phyloP scores from a whole-genome alignment of 2,329 filamentous ascomycete genomes.

The Pseudogymnoascus sp. region DNA sequence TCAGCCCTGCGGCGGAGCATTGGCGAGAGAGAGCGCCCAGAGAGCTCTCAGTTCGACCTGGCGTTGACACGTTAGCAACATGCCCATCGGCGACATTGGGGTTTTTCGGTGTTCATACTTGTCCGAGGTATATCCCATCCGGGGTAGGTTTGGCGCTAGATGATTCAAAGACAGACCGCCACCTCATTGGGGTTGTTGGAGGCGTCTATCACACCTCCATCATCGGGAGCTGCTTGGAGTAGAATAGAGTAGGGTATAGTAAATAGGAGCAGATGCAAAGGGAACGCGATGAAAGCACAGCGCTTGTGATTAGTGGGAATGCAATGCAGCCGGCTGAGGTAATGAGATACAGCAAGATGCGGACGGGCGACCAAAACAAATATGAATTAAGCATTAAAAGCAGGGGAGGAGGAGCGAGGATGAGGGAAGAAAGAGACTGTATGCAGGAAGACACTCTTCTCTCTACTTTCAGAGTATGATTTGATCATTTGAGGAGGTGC shows the following conservation, averaged over 20 bases:
- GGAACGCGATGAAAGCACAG: background rate
- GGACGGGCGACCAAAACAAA: background rate
- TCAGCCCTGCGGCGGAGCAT: slow-evolving; percentile 7
- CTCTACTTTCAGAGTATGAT: slow-evolving; percentile 5
- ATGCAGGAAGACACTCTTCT: slow-evolving; percentile 1
- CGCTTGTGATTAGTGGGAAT: slow-evolving; percentile 1
- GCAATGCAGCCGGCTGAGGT: background rate
- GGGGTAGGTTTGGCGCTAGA: slow-evolving; percentile 4
- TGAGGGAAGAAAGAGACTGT: background rate
- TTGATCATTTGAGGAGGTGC: slow-evolving; percentile 3
- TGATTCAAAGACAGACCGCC: background rate
- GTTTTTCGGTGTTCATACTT: background rate
- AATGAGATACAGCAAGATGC: slow-evolving; percentile 7
- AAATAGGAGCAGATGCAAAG: background rate
- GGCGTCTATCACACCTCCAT: slow-evolving; percentile 9
- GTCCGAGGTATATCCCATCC: slow-evolving; percentile 8
- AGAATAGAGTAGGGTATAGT: background rate
- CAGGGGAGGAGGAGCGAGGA: background rate
- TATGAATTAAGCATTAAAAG: slow-evolving; percentile 5
- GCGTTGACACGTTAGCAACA: background rate
- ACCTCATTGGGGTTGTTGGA: background rate
- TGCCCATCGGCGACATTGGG: background rate
- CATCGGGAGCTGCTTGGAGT: background rate
- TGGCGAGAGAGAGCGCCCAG: background rate
- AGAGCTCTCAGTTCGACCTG: background rate